Evolutionary conservation across 371 early-diverging fungal species (phyloP), one percentile per base, ranked within the genome.

Genomic region (Rhizopus delemar): DNA sequence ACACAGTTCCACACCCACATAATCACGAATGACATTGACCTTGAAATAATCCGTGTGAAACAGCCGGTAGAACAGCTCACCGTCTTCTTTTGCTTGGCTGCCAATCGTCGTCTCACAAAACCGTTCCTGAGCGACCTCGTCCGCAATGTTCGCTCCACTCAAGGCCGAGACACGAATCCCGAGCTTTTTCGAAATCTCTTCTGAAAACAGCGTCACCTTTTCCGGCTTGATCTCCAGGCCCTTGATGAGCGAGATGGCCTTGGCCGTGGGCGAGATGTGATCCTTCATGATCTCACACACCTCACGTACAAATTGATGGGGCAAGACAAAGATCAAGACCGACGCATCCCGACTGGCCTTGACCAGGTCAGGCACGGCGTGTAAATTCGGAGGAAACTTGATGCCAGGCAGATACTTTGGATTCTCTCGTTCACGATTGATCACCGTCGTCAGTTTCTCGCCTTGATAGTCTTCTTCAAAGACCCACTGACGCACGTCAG

Each of bases 141-240:
- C 85, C 31, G 99, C 99, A 73, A 99, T 98, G 77, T 99, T 99
- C 50, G 99, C 99, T 34, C 99, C 99, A 86, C 93, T 95, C 41
- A 99, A 75, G n/a, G 93, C 93, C 41, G 89, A 84, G 12, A 93
- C 87, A 33, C 88, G 84, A 51, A 98, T 83, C 32, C 74, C 76
- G 29, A 99, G 79, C 12, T 80, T 70, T 13, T 88, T 82, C 46
- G 85, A 75, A 62, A 99, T 95, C 59, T 90, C 81, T 63, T 95
- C 90, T 2, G 96, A 91, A 61, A 98, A 93, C 12, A 96, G 78
- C 1, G 84, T 81, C 57, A 98, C 82, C 31, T 89, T 87, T 41
- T 85, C 75, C 28, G 80, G 86, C 57, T 69, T 80, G 39, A 92
- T 89, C 49, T 92, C 95, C 9, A 97, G 85, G 53, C 98, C 98